phyloP scores from a whole-genome alignment of 2,329 filamentous ascomycete genomes.

The Ascomycota sp. region DNA sequence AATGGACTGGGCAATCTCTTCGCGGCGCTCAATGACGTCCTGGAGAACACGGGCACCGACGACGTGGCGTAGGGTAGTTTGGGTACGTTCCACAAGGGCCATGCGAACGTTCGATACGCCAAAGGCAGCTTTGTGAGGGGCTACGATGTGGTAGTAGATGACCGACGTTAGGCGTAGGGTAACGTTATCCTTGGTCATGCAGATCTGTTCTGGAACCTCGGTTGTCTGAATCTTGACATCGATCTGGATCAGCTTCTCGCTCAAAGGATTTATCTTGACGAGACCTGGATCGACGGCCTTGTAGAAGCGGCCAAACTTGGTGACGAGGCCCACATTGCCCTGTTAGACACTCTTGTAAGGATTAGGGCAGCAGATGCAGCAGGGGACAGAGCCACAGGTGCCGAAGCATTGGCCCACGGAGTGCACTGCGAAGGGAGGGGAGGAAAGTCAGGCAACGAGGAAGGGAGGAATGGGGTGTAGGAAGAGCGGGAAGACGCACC shows the following conservation, averaged over 20 bases:
- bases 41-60: slow-evolving; percentile 87
- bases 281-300: slow-evolving; percentile 90
- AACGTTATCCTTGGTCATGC: slow-evolving; percentile 99
- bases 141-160: slow-evolving; percentile 95
- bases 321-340: slow-evolving; percentile 85
- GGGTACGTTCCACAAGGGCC: slow-evolving; percentile 91
- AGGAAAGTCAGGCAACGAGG: neutral
- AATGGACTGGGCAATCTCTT: slow-evolving; percentile 88
- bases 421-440: slow-evolving; percentile 32
- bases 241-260: slow-evolving; percentile 70
- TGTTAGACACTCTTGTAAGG: slow-evolving; percentile 83
- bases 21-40: slow-evolving; percentile 92
- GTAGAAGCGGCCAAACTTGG: slow-evolving; percentile 86
- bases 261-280: slow-evolving; percentile 90
- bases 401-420: slow-evolving; percentile 52
- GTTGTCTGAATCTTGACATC: slow-evolving; percentile 99
- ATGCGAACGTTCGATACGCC: slow-evolving; percentile 86
- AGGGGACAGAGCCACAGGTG: slow-evolving; percentile 65
- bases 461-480: neutral
- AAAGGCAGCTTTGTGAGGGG: slow-evolving; percentile 90
- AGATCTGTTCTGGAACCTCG: slow-evolving; percentile 85
- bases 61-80: slow-evolving; percentile 91
- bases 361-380: slow-evolving; percentile 81
- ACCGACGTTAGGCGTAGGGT: slow-evolving; percentile 83
- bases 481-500: slow-evolving; percentile 28